These are phyloP conservation scores for Umbellularia californica DNA, from an alignment of 164 flowering plant genomes.

Conservation along the genomic window DNA sequence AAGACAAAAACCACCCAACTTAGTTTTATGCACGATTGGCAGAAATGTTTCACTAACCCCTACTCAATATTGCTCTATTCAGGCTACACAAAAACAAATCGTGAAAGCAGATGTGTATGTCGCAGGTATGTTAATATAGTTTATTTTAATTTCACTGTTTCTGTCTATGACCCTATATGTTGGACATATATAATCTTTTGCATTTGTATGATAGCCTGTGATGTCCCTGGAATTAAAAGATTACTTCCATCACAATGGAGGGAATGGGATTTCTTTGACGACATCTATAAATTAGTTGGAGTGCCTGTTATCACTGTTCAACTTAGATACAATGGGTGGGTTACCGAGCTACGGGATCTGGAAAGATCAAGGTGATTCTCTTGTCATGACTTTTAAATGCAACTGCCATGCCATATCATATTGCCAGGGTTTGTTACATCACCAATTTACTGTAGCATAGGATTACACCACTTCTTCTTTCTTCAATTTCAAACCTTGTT, in stretches of 20 bases:
- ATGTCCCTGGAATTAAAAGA: constrained; percentile 97
- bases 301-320: constrained; percentile 98
- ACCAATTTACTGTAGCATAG: background rate
- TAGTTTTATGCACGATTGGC: background rate
- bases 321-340: constrained; percentile 97
- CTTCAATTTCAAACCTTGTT: background rate
- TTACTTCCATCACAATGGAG: constrained; percentile 84
- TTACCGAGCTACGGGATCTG: constrained; percentile 84
- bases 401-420: background rate
- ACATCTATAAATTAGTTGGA: constrained; percentile 81
- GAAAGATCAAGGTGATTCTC: constrained; percentile 63
- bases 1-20: background rate
- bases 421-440: background rate
- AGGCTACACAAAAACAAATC: constrained; percentile 81
- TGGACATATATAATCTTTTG: constrained; percentile 5
- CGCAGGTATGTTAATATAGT: constrained; percentile 60
- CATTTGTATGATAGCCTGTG: constrained; percentile 67
- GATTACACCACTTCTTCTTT: background rate
- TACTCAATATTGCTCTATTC: constrained; percentile 11
- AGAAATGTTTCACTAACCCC: background rate
- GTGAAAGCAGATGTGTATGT: constrained; percentile 97
- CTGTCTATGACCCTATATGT: background rate
- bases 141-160: background rate
- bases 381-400: background rate
- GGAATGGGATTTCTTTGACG: constrained; percentile 64